Base-by-base conservation (phyloP, 495 filamentous ascomycete genomes). In the Penicillium bialowiezense region DNA sequence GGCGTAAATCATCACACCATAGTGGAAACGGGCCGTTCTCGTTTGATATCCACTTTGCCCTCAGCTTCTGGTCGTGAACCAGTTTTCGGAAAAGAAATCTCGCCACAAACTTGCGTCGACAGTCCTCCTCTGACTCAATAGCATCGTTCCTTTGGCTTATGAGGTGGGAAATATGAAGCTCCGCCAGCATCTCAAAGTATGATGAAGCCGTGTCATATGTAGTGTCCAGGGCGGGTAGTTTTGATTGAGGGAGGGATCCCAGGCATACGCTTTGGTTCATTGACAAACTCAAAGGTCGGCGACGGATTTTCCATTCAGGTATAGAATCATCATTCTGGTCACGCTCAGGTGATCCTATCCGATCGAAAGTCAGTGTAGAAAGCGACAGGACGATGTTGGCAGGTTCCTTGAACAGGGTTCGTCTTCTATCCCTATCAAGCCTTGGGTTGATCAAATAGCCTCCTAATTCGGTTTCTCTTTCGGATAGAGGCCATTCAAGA, bases 21-120 rank as follows among this genome's bases (percentile, higher is more conserved):
- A 70, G 20, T 39, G 60, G 62, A 49, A 70, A 65, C 5, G 51
- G 54, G 10, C 57, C 63, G 14, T 44, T 37, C 2, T 61, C 46
- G 14, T 31, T 13, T 3, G 13, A 53, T 3, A 39, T 39, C 37
- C 37, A 39, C 2, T 28, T 8, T 8, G 51, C 4, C 2, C 40
- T 39, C 15, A 55, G 51, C 3, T 55, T 52, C 40, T 58, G 48
- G 23, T 66, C 59, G 8, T 52, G 53, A 14, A 57, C 62, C 9
- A 71, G 44, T 32, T 52, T 60, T 15, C 62, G 59, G 44, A 70
- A 70, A 1, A 73, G 48, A 21, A 63, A 63, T 38, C 72, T 63
- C n/a, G 73, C 67, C 1, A 72, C 63, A 32, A 72, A 74, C 39
- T 69, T 74, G 29, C 65, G 65, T 21, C 67, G 58, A 37, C 56